Percentiles rank a stretch among this genome's conserved stretches.
These are phyloP conservation scores for Penicillium desertorum DNA, from an alignment of 495 filamentous ascomycete species.

Conservation along the genomic window DNA sequence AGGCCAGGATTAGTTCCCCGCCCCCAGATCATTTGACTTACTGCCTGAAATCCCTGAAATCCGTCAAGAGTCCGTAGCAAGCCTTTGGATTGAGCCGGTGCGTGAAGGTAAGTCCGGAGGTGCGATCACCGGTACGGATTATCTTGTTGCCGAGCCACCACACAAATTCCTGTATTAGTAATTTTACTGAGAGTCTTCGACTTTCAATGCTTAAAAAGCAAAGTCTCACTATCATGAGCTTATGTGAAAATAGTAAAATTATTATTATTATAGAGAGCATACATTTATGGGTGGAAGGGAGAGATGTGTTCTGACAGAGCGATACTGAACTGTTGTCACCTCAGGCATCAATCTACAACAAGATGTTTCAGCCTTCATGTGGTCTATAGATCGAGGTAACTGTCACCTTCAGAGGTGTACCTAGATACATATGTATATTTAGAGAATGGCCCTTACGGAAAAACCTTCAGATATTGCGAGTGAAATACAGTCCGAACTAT, in stretches of 20 bases:
- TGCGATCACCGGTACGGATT: constrained; percentile 17
- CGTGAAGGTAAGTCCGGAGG: constrained; percentile 22
- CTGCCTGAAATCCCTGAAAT: constrained; percentile 16
- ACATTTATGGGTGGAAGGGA: background rate
- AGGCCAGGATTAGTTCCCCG: background rate
- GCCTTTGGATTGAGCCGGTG: constrained; percentile 16
- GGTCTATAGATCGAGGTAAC: too few species aligned
- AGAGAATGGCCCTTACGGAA: background rate
- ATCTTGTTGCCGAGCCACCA: constrained; percentile 15
- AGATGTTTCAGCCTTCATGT: background rate
- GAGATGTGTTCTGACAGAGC: background rate
- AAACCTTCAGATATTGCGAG: background rate
- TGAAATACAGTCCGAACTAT: background rate
- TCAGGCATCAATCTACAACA: background rate
- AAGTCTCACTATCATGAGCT: background rate
- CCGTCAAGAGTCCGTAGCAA: constrained; percentile 19
- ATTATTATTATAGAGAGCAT: background rate
- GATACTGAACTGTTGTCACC: background rate
- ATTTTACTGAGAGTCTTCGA: background rate
- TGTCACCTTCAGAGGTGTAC: too few species aligned
- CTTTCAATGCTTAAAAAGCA: background rate
- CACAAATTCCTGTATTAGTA: constrained; percentile 12
- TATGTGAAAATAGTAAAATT: background rate
- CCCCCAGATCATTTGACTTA: constrained; percentile 10
- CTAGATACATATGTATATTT: too few species aligned